A percentile compares a stretch with the other conserved stretches of the same genome.
Evolutionary conservation across 2,329 filamentous ascomycete species (phyloP).

Genomic region (Aspergillus novofumigatus): DNA sequence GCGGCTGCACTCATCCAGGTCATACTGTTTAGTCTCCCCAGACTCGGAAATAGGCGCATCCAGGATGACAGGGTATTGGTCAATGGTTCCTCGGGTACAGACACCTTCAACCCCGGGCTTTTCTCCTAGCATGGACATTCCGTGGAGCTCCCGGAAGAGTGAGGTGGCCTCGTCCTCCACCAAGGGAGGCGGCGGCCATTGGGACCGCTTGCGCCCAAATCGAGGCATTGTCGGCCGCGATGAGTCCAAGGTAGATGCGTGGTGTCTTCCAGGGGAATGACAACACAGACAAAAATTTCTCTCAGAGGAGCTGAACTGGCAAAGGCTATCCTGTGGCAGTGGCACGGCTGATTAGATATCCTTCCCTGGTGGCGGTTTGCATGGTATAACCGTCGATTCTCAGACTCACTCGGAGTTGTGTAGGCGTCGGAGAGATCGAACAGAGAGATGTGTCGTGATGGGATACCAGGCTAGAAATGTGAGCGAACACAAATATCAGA

Average conservation of each 20-base stretch:
- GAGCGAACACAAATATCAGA: background rate
- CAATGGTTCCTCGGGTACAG: conserved; percentile 36
- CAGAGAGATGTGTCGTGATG: background rate
- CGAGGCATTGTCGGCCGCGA: conserved; percentile 18
- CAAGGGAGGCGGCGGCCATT: conserved; percentile 41
- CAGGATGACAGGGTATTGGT: conserved; percentile 44
- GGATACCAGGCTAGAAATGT: background rate
- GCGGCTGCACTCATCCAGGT: conserved; percentile 10
- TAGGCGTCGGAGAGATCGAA: background rate
- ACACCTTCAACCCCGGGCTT: conserved; percentile 31
- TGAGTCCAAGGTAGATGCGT: conserved; percentile 5
- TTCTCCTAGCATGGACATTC: conserved; percentile 26
- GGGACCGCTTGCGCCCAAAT: conserved; percentile 25
- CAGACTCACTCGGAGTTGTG: conserved; percentile 15
- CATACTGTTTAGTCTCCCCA: conserved; percentile 10
- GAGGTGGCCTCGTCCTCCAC: conserved; percentile 45
- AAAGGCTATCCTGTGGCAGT: conserved; percentile 18
- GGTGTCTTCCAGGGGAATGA: background rate
- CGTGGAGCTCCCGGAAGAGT: conserved; percentile 38
- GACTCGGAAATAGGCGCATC: conserved; percentile 16
- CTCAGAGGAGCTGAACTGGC: conserved; percentile 5
- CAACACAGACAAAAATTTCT: conserved; percentile 6
- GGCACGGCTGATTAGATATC: conserved; percentile 16
- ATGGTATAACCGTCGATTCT: conserved; percentile 18
- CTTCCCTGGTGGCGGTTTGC: conserved; percentile 16